Evolutionary conservation across 352 stramenopile species (phyloP).

Genomic region (Thalassiosira hispida): DNA sequence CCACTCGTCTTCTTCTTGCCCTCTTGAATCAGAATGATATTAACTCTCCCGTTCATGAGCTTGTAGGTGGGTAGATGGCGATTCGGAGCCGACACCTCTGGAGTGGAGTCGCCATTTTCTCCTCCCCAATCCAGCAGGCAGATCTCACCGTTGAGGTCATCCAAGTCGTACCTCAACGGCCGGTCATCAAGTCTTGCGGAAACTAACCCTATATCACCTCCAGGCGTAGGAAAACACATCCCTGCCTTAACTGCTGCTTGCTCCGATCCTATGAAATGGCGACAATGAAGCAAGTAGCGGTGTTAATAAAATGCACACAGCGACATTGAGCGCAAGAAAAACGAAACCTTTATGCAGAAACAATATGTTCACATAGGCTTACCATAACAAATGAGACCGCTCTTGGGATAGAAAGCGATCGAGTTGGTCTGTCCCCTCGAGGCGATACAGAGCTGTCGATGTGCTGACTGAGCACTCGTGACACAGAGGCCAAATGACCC

Average conservation of each 20-base stretch:
- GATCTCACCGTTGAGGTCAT: slow-evolving; percentile 59
- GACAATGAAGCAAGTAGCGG: no score
- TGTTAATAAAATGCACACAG: no score
- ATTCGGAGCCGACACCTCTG: slow-evolving; percentile 31
- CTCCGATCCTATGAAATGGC: slow-evolving; percentile 29
- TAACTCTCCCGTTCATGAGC: slow-evolving; percentile 37
- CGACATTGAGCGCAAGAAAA: no score
- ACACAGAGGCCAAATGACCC: slow-evolving; percentile 53
- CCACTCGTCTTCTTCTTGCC: background rate
- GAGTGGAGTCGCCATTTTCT: background rate
- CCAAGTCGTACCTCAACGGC: slow-evolving; percentile 49
- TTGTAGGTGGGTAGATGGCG: slow-evolving; percentile 18
- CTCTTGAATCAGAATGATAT: slow-evolving; percentile 24
- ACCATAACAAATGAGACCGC: slow-evolving; percentile 40
- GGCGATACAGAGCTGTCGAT: slow-evolving; percentile 43
- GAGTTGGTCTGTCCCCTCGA: slow-evolving; percentile 47
- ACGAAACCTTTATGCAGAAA: no score
- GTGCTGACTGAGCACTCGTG: slow-evolving; percentile 23
- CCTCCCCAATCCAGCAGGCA: slow-evolving; percentile 52
- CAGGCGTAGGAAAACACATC: slow-evolving; percentile 10
- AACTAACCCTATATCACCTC: background rate
- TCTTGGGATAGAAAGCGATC: slow-evolving; percentile 39
- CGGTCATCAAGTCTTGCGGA: slow-evolving; percentile 17
- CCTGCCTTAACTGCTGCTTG: slow-evolving; percentile 53
- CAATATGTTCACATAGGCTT: no score